Conservation (phyloP, 345 rosid species). For the Geranium rotundifolium region DNA sequence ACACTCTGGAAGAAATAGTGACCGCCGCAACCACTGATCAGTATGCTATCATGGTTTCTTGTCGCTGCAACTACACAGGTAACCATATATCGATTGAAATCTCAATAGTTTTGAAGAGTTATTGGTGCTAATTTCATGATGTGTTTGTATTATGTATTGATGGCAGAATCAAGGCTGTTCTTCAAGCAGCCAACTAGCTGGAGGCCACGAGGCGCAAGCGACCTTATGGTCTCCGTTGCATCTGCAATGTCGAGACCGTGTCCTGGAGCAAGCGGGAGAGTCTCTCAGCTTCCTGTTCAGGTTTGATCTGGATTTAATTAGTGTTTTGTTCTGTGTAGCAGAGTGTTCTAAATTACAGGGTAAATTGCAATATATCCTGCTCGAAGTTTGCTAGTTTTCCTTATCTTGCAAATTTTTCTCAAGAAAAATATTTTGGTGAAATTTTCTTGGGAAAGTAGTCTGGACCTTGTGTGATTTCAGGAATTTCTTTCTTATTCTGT, state of each 20-base stretch:
- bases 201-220: constrained; percentile 73
- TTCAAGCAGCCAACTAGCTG: constrained; percentile 81
- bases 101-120: background rate
- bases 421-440: too few species aligned
- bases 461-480: too few species aligned
- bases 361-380: too few species aligned
- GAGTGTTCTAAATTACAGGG: too few species aligned
- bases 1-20: constrained; percentile 36
- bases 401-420: too few species aligned
- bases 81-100: background rate
- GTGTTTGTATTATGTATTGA: constrained; percentile 7
- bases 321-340: too few species aligned
- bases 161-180: constrained; percentile 72
- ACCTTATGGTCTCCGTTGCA: constrained; percentile 86
- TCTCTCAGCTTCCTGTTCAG: constrained; percentile 86
- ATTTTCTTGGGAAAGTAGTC: too few species aligned
- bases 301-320: constrained; percentile 20
- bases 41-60: constrained; percentile 83
- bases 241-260: constrained; percentile 63
- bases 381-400: too few species aligned
- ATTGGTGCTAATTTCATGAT: constrained; percentile 1
- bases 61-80: constrained; percentile 90
- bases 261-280: constrained; percentile 47
- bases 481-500: too few species aligned
- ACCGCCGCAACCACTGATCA: constrained; percentile 36